Base-by-base conservation (phyloP, 78 protist species). In the Dictyostelium brefeldianum region DNA sequence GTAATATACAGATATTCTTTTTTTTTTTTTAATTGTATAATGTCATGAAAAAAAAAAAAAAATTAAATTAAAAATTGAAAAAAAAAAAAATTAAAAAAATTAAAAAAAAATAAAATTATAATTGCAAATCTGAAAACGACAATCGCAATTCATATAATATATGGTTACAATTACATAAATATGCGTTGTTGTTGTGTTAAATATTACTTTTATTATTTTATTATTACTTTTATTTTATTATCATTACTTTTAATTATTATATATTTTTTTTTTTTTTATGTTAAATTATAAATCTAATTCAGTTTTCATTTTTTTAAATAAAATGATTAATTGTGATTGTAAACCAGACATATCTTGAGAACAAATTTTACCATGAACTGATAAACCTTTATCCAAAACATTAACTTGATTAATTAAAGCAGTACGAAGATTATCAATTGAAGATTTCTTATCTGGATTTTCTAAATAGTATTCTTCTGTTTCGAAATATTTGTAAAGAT, bases 401-500 rank as follows among this genome's bases (percentile, higher is more conserved):
- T 8, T 8, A 17, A 82, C 71, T 80, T 90, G 94, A 25, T 62
- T 3, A 70, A 25, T 31, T 4, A 90, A 73, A 8, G 95, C 87
- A 9, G 48, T 18, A 65, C 62, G 73, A 17, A 90, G 36, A 54
- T 80, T 79, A n/a, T 65, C 89, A 11, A 90, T 65, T 2, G 73
- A 47, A 17, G 31, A 56, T 27, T 31, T 73, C 41, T 80, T 82
- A 50, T 78, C 79, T 4, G 92, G 89, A 27, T 95, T 78, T 57
- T 79, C 90, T 18, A 43, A 31, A 27, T 65, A 41, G 31, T 84
- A 95, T 18, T 67, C 56, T n/a, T 22, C 5, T 12, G 64, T 41
- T 29, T 69, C 91, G 94, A 95, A 95, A 17, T 91, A 95, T 75
- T 90, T 84, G 92, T 96, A 96, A 54, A 74, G 70, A 20, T 90